phyloP scores from a whole-genome alignment of 2,329 filamentous ascomycete species.

The Zasmidium citrigriseum region DNA sequence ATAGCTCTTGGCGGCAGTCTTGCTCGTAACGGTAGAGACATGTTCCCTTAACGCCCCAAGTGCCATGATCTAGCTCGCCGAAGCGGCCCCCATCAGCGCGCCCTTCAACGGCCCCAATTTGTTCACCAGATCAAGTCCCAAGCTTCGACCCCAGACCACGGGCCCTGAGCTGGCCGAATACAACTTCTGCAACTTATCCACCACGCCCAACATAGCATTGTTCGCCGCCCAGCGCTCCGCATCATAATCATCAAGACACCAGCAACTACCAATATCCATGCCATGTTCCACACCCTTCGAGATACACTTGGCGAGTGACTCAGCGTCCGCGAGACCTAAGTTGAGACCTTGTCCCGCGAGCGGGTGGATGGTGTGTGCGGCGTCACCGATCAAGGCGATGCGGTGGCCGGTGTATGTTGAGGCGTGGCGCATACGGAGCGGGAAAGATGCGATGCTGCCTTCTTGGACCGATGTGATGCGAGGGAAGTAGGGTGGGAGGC shows the following conservation, averaged over 20 bases:
- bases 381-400: conserved; percentile 89
- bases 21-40: too few species aligned
- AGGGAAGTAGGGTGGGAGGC: conserved; percentile 50
- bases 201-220: conserved; percentile 72
- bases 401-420: conserved; percentile 88
- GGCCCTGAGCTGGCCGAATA: conserved; percentile 81
- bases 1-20: too few species aligned
- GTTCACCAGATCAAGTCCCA: conserved; percentile 77
- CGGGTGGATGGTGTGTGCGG: conserved; percentile 92
- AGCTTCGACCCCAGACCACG: conserved; percentile 74
- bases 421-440: conserved; percentile 87
- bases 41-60: too few species aligned
- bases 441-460: conserved; percentile 83
- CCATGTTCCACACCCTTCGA: conserved; percentile 77
- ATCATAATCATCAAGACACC: conserved; percentile 80
- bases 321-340: conserved; percentile 85
- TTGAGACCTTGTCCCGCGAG: conserved; percentile 94
- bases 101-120: conserved; percentile 73
- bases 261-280: conserved; percentile 77
- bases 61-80: conserved; percentile 21
- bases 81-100: conserved; percentile 76
- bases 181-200: conserved; percentile 89
- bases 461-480: conserved; percentile 71
- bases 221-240: conserved; percentile 81
- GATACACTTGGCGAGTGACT: conserved; percentile 73